Conservation (phyloP, 192 early-diverging fungal genomes). For the Coemansia sp. region DNA sequence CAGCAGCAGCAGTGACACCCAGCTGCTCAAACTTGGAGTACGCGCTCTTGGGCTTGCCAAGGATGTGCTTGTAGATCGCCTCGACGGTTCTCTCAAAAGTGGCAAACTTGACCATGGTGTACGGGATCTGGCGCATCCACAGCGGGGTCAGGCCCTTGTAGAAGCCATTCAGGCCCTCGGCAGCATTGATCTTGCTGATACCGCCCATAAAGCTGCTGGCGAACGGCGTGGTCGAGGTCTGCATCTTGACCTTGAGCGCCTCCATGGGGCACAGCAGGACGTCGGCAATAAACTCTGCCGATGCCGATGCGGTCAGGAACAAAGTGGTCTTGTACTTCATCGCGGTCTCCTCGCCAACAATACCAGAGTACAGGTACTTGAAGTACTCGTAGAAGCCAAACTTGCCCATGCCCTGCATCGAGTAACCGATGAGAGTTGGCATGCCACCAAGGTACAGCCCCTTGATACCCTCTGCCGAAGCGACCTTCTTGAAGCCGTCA, state of each 20-base stretch:
- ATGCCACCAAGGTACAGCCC: conserved; percentile 74
- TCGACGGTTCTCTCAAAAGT: conserved; percentile 77
- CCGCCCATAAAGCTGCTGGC: conserved; percentile 67
- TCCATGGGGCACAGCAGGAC: conserved; percentile 81
- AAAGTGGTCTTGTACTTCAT: conserved; percentile 71
- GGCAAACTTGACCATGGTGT: conserved; percentile 85
- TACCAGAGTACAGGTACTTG: conserved; percentile 68
- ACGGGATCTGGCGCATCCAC: conserved; percentile 81
- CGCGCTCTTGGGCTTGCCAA: conserved; percentile 64
- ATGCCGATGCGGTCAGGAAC: conserved; percentile 71
- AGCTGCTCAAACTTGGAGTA: conserved; percentile 73
- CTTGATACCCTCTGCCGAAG: conserved; percentile 63
- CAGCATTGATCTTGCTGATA: conserved; percentile 56
- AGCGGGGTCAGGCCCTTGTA: conserved; percentile 71
- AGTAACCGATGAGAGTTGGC: conserved; percentile 83
- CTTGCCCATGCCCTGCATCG: conserved; percentile 80
- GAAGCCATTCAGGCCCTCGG: conserved; percentile 68
- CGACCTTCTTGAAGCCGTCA: conserved; percentile 57
- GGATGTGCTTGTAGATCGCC: conserved; percentile 60
- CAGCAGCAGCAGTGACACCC: conserved; percentile 77
- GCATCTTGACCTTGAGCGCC: conserved; percentile 84
- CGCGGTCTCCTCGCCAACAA: conserved; percentile 68
- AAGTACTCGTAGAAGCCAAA: conserved; percentile 90
- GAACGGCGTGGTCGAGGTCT: conserved; percentile 74
- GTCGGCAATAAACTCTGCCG: conserved; percentile 81